Base-by-base conservation (phyloP, 371 early-diverging fungal species). In the Nematocida displodere region DNA sequence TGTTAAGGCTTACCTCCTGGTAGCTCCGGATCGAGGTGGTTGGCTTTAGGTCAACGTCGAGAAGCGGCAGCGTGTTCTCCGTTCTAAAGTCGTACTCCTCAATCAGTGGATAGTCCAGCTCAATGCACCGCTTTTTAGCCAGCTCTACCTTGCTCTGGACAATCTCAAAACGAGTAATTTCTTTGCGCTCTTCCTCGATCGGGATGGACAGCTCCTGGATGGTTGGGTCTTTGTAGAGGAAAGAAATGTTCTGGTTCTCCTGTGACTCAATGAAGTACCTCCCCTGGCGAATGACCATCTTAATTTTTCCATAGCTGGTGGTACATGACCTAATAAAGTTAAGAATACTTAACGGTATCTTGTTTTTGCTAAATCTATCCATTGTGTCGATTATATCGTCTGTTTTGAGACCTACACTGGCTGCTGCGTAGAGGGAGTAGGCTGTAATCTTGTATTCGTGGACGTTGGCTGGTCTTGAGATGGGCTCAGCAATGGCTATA, bases 31-130 rank as follows among this genome's bases (percentile, higher is more conserved):
- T 91, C 0, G 87, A 88, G 1, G 94, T 93, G 3, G 90, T 89
- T n/a, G 95, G 91, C 80, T 93, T 94, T 13, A 97, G 87, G 77
- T 94, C 95, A 53, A 99, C 92, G 42, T 91, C 88, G 5, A 99
- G 86, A 71, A 89, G 88, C 2, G 91, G 88, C 71, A 92, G 89
- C 13, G 83, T 77, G 0, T 86, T 86, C 85, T 97, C 96, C 79
- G 92, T 91, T 56, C 91, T 88, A 82, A 96, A 99, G 82, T 97
- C 97, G 81, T 97, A 98, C 84, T 99, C 98, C 78, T 97, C 97
- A 64, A 97, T 84, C 87, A 97, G 87, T 0, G 99, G 98, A 81
- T 90, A 94, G 75, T 94, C 92, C 36, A 97, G 86, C 56, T 90
- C 91, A 66, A 89, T 91, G 84, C 97, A 97, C 75, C 91, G 86